These are phyloP conservation scores for Fusarium hostae DNA, from an alignment of 2,329 filamentous ascomycete genomes.

Conservation along the genomic window DNA sequence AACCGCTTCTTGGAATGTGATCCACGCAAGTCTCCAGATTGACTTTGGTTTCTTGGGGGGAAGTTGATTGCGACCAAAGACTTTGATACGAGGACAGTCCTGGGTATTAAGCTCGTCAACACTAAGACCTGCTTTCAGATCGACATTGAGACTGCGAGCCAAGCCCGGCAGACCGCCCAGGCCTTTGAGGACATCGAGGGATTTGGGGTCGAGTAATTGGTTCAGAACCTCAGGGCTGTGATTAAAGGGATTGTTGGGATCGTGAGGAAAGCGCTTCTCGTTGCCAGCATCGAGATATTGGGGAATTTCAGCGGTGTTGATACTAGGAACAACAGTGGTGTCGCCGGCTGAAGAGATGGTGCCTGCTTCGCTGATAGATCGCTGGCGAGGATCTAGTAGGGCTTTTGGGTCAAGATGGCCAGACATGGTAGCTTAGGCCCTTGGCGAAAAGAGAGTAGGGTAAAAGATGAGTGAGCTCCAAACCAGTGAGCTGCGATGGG, in stretches of 20 bases:
- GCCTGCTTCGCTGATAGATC: slow-evolving; percentile 27
- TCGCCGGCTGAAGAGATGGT: slow-evolving; percentile 11
- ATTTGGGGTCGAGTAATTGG: slow-evolving; percentile 16
- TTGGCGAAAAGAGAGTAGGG: not conserved
- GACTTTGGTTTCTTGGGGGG: slow-evolving; percentile 22
- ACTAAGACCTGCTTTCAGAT: slow-evolving; percentile 19
- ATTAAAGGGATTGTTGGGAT: slow-evolving; percentile 6
- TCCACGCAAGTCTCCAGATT: slow-evolving; percentile 21
- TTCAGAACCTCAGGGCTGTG: slow-evolving; percentile 8
- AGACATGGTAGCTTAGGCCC: slow-evolving; percentile 19
- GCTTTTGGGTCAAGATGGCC: slow-evolving; percentile 32
- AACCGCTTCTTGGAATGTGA: slow-evolving; percentile 20
- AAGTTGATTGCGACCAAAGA: slow-evolving; percentile 13
- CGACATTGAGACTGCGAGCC: slow-evolving; percentile 6
- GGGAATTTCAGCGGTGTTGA: slow-evolving; percentile 4
- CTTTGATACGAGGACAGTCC: not conserved
- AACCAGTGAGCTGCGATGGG: slow-evolving; percentile 28
- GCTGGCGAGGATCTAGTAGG: slow-evolving; percentile 26
- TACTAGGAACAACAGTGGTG: slow-evolving; percentile 28
- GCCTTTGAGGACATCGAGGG: slow-evolving; percentile 2
- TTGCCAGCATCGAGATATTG: slow-evolving; percentile 5
- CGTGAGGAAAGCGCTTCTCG: not conserved
- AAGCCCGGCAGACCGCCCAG: slow-evolving; percentile 14
- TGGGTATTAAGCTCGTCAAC: slow-evolving; percentile 8
- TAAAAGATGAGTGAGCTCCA: slow-evolving; percentile 3